These are phyloP conservation scores for Agaricus subrufescens DNA, from an alignment of 768 basidiomycete genomes.

Conservation along the genomic window DNA sequence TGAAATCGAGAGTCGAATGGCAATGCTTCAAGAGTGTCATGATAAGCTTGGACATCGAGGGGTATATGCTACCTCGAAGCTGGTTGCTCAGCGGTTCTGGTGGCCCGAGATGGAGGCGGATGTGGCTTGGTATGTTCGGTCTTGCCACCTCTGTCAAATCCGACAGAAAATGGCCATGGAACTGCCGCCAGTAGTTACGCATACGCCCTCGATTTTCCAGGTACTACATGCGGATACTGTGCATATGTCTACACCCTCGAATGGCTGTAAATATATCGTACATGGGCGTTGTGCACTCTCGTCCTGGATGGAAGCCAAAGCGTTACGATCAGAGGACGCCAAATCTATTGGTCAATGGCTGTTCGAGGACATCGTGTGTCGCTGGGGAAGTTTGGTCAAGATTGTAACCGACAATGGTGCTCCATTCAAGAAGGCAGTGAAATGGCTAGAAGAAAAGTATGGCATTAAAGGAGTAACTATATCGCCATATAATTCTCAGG, in stretches of 20 bases:
- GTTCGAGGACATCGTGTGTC: slow-evolving; percentile 25
- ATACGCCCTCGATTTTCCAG: slow-evolving; percentile 19
- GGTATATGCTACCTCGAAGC: slow-evolving; percentile 11
- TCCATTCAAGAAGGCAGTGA: slow-evolving; percentile 14
- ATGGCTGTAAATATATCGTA: slow-evolving; percentile 19
- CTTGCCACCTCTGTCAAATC: slow-evolving; percentile 20
- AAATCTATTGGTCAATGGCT: slow-evolving; percentile 18
- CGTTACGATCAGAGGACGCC: slow-evolving; percentile 16
- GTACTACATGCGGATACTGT: slow-evolving; percentile 20
- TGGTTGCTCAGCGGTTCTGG: slow-evolving; percentile 21
- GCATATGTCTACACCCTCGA: slow-evolving; percentile 16
- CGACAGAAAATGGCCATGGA: slow-evolving; percentile 14
- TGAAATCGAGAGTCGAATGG: slow-evolving; percentile 12
- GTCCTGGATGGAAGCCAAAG: slow-evolving; percentile 18
- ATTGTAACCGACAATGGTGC: slow-evolving; percentile 31
- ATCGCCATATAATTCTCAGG: slow-evolving; percentile 18
- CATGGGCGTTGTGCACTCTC: slow-evolving; percentile 17
- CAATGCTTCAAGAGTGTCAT: slow-evolving; percentile 18
- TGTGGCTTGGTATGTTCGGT: slow-evolving; percentile 19
- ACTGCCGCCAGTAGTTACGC: slow-evolving; percentile 15
- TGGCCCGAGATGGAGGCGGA: slow-evolving; percentile 23
- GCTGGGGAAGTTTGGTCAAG: slow-evolving; percentile 29
- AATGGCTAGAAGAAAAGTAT: slow-evolving; percentile 18
- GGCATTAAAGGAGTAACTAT: slow-evolving; percentile 16
- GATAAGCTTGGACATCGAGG: slow-evolving; percentile 22